phyloP scores from a whole-genome alignment of 2,329 filamentous ascomycete genomes.

The Monilinia fructicola region DNA sequence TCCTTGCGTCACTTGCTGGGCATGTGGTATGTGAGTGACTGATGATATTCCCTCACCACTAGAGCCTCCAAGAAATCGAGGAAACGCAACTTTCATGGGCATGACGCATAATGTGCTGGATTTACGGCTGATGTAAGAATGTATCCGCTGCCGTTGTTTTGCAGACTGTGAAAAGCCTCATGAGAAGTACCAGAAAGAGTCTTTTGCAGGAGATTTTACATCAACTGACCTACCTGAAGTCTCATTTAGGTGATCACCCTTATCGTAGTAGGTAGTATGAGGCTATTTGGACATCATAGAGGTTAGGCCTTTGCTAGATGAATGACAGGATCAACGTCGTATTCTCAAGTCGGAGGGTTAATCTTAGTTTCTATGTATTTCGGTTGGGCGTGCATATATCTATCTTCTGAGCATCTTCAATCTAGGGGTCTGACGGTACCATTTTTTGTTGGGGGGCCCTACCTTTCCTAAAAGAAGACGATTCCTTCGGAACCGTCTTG shows the following conservation, averaged over 20 bases:
- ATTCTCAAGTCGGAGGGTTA: neutral
- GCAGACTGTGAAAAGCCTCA: neutral
- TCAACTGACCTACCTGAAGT: too few relatives aligned
- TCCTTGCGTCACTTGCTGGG: neutral
- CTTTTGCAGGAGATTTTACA: neutral
- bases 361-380: neutral
- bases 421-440: too few relatives aligned
- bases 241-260: too few relatives aligned
- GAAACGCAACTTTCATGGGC: neutral
- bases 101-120: neutral
- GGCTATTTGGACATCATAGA: neutral
- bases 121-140: accelerated
- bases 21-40: neutral
- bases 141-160: too few relatives aligned
- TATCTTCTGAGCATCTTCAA: neutral
- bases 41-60: neutral
- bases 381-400: neutral
- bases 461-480: too few relatives aligned
- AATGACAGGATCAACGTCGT: neutral
- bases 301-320: neutral
- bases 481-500: too few relatives aligned
- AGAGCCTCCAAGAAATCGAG: too few relatives aligned
- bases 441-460: too few relatives aligned
- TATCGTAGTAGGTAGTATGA: neutral
- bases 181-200: neutral